Conservation (phyloP, 75 land plant genomes). For the Pinus tabuliformis region DNA sequence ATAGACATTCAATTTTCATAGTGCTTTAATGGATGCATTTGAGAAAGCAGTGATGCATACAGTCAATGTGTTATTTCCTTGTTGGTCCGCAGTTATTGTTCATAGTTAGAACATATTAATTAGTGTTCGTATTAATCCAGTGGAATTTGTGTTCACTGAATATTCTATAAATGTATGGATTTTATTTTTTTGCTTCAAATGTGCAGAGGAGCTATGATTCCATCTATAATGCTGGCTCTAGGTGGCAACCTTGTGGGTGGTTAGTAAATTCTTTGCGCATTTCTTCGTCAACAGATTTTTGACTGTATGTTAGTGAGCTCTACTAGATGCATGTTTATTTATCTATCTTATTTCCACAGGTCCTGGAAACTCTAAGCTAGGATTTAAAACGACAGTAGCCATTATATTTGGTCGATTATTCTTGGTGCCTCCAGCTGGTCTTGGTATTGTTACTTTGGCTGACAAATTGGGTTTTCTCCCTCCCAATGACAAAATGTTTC, state of each 20-base stretch:
- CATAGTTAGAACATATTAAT: neutral
- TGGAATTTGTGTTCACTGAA: no score
- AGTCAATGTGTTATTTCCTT: neutral
- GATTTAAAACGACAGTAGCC: conserved; percentile 78
- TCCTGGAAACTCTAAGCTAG: conserved; percentile 74
- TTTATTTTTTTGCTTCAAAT: neutral
- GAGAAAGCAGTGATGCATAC: neutral
- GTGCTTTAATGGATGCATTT: neutral
- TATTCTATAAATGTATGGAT: no score
- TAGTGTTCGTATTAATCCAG: neutral
- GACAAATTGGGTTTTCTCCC: conserved; percentile 89
- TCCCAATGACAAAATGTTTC: conserved; percentile 74
- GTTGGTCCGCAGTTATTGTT: neutral
- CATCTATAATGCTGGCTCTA: conserved; percentile 89
- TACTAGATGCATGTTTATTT: neutral
- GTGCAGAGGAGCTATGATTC: conserved; percentile 93
- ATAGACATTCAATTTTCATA: no score
- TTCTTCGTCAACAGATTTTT: neutral
- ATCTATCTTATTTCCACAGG: conserved; percentile 40
- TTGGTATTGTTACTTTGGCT: conserved; percentile 77
- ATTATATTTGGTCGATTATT: conserved; percentile 74
- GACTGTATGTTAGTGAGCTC: neutral
- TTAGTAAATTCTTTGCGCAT: conserved; percentile 16
- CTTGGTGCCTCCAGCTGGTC: conserved; percentile 78
- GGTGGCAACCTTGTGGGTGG: conserved; percentile 95